Percentiles rank a stretch among this genome's conserved stretches.
phyloP scores from a whole-genome alignment of 371 early-diverging fungal species.

The Mortierella sp. region DNA sequence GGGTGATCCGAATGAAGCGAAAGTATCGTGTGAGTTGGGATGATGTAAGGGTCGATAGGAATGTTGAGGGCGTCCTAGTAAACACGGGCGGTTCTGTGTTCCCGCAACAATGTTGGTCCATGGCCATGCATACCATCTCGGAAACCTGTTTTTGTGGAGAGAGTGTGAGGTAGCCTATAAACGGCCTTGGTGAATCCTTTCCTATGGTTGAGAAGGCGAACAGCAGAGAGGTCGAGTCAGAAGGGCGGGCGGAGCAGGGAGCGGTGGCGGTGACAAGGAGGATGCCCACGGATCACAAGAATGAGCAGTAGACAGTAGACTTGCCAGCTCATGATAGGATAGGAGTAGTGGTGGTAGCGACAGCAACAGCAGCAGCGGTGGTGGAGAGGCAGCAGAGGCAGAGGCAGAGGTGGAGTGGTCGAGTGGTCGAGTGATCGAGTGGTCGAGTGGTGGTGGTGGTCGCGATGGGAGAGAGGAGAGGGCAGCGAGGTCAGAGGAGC shows the following conservation, averaged over 20 bases:
- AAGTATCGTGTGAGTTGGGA: too few relatives aligned
- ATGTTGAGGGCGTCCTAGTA: not conserved
- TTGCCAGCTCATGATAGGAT: constrained; percentile 17
- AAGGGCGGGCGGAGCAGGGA: not conserved
- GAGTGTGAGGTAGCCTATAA: constrained; percentile 44
- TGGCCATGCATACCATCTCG: constrained; percentile 32
- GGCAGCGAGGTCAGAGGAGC: too few relatives aligned
- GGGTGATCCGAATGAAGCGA: not conserved
- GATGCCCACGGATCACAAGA: not conserved
- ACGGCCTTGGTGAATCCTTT: constrained; percentile 53
- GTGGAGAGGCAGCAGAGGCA: too few relatives aligned
- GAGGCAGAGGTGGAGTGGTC: too few relatives aligned
- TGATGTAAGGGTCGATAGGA: too few relatives aligned
- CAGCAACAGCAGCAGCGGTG: too few relatives aligned
- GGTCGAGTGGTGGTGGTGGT: too few relatives aligned
- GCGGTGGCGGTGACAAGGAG: not conserved
- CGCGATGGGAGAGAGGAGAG: too few relatives aligned
- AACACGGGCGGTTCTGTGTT: too few relatives aligned
- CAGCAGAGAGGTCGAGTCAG: not conserved
- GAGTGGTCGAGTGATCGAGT: too few relatives aligned
- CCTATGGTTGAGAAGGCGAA: constrained; percentile 14
- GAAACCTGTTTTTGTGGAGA: constrained; percentile 49
- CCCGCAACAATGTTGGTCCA: too few relatives aligned
- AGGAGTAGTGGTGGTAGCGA: too few relatives aligned
- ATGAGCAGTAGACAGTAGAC: not conserved